These are phyloP conservation scores for Cystoderma amianthinum DNA, from an alignment of 768 basidiomycete genomes.

Conservation along the genomic window DNA sequence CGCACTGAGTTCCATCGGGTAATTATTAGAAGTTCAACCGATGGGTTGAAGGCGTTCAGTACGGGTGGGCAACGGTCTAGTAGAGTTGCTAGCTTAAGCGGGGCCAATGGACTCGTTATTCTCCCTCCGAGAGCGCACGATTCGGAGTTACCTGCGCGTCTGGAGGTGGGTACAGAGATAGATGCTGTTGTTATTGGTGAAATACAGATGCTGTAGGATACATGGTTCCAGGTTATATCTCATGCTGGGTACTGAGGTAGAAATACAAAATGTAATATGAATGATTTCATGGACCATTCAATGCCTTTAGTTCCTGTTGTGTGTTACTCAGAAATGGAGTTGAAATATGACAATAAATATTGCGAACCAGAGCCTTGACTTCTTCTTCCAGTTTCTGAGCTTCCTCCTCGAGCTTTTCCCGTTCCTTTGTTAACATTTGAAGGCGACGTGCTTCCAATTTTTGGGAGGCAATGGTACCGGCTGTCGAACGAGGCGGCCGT, in stretches of 20 bases:
- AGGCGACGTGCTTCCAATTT: conserved; percentile 64
- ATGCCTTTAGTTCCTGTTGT: conserved; percentile 3
- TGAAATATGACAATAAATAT: background rate
- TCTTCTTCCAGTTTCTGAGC: conserved; percentile 54
- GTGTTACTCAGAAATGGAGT: no score
- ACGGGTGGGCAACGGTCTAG: conserved; percentile 88
- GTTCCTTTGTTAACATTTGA: conserved; percentile 58
- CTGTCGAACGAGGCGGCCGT: conserved; percentile 25
- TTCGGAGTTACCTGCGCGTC: conserved; percentile 18
- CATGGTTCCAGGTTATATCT: background rate
- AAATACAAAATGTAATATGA: background rate
- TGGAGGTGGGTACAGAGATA: conserved; percentile 50
- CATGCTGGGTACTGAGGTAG: no score
- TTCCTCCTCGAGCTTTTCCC: conserved; percentile 63
- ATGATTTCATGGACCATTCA: background rate
- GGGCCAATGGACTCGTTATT: conserved; percentile 74
- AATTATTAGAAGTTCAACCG: conserved; percentile 32
- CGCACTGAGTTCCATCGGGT: conserved; percentile 84
- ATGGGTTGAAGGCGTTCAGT: conserved; percentile 58
- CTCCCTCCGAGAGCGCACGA: conserved; percentile 40
- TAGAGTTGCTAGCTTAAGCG: conserved; percentile 70
- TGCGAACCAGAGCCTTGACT: conserved; percentile 43
- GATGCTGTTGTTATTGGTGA: conserved; percentile 69
- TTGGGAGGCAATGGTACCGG: conserved; percentile 45
- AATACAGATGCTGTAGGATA: conserved; percentile 25